phyloP scores from a whole-genome alignment of 345 rosid genomes.

The Raphanus sativus region DNA sequence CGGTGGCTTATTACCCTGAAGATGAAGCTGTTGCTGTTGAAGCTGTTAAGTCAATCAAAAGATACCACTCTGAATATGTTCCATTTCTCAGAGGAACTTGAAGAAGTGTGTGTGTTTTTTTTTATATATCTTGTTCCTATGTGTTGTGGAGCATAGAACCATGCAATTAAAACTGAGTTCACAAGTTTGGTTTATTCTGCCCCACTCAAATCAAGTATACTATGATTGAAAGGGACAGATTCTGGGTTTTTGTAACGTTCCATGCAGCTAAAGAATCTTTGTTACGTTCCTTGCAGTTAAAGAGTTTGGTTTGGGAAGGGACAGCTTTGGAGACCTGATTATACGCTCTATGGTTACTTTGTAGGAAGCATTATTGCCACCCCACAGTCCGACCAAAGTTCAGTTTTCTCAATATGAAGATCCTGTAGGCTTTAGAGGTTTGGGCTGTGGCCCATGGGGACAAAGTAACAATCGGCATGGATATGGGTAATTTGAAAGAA shows the following conservation, averaged over 20 bases:
- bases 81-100: conserved; percentile 51
- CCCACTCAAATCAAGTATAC: background rate
- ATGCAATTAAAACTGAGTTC: background rate
- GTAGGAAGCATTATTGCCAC: background rate
- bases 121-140: background rate
- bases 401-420: background rate
- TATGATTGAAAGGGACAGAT: background rate
- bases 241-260: background rate
- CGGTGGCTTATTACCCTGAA: conserved; percentile 71
- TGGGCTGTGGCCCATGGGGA: background rate
- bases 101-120: conserved; percentile 10
- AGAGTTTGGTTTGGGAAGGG: background rate
- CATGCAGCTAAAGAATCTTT: background rate
- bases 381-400: background rate
- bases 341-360: background rate
- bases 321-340: background rate
- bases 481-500: background rate
- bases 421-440: background rate
- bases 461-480: background rate
- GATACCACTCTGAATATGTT: conserved; percentile 43
- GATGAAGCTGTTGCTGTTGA: conserved; percentile 59
- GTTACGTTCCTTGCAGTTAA: background rate
- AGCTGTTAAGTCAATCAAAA: conserved; percentile 55
- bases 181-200: conserved; percentile 5
- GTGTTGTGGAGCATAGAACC: background rate